A percentile compares a stretch with the other conserved stretches of the same genome.
phyloP scores from a whole-genome alignment of 2,329 filamentous ascomycete genomes.

The Tolypocladium sp. region DNA sequence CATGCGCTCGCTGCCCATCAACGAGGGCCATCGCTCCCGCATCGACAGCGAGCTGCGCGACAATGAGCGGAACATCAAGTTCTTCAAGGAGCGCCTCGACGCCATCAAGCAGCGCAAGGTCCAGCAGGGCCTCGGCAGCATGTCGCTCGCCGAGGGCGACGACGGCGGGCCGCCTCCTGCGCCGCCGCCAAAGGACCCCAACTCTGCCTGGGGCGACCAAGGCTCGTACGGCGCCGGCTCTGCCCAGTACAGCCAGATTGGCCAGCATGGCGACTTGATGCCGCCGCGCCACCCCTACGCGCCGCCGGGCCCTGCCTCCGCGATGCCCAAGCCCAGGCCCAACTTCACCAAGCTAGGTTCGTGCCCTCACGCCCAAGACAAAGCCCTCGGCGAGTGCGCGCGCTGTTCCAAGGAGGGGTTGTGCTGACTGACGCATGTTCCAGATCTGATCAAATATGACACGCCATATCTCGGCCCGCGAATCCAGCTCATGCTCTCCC shows the following conservation, averaged over 20 bases:
- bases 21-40: conserved; percentile 80
- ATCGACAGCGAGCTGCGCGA: conserved; percentile 93
- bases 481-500: conserved; percentile 97
- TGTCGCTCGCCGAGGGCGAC: conserved; percentile 49
- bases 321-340: conserved; percentile 64
- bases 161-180: conserved; percentile 44
- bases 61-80: conserved; percentile 84
- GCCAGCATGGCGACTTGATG: conserved; percentile 64
- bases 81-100: conserved; percentile 85
- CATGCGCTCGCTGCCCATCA: conserved; percentile 94
- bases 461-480: conserved; percentile 90
- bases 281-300: conserved; percentile 73
- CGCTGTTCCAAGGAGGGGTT: neutral
- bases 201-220: conserved; percentile 36
- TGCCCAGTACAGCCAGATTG: conserved; percentile 44
- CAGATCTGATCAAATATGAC: conserved; percentile 98
- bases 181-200: conserved; percentile 66
- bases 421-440: conserved; percentile 2
- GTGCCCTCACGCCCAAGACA: conserved; percentile 15
- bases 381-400: neutral
- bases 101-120: conserved; percentile 79
- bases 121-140: conserved; percentile 55
- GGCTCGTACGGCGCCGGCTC: conserved; percentile 51
- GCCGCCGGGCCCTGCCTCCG: conserved; percentile 53
- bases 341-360: conserved; percentile 95